Evolutionary conservation across 441 rosid species (phyloP), one percentile per base, ranked within the genome.

Genomic region (Adansonia madagascariensis): DNA sequence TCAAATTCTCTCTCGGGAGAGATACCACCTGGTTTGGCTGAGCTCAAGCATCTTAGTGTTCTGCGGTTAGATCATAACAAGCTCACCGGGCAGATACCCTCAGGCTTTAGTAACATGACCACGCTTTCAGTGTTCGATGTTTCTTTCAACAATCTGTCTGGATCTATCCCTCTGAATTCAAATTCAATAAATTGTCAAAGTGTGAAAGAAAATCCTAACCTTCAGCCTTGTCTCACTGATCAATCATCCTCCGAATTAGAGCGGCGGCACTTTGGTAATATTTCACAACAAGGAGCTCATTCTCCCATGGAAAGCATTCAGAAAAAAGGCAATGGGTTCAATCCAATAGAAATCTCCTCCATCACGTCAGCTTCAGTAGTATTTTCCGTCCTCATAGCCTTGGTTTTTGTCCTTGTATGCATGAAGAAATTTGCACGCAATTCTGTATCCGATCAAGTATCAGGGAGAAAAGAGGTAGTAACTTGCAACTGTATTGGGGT

Each of bases 41-140:
- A 68, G 66, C 76, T 87, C 77, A 88, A 75, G 80, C 84, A 84
- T 68, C 87, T 88, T 75, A 73, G 84, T 49, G 82, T 78, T 75
- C 79, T 89, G 75, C 82, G 85, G 79, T 88, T 87, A 78, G 80
- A 90, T 80, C 83, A 86, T 76, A 90, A 90, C 79, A 84, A 76
- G 41, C 89, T 88, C 74, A 84, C 90, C 0, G 91, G 88, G 41
- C 78, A 71, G 61, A 87, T 88, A 66, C 94, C 91, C 0, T 80
- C 85, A 0, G 88, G 84, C 71, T 82, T 87, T 50, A 62, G 82
- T 39, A 79, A 80, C 74, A 55, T 14, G 46, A 68, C 80, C 0
- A 60, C 86, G 14, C 88, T 87, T 10, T 82, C 86, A 0, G 78
- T 78, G 47, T 88, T 88, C 77, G 87, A 86, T 74, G 88, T 86